Base-by-base conservation (phyloP, 2,329 filamentous ascomycete genomes). In the Hymenoscyphus infarciens region DNA sequence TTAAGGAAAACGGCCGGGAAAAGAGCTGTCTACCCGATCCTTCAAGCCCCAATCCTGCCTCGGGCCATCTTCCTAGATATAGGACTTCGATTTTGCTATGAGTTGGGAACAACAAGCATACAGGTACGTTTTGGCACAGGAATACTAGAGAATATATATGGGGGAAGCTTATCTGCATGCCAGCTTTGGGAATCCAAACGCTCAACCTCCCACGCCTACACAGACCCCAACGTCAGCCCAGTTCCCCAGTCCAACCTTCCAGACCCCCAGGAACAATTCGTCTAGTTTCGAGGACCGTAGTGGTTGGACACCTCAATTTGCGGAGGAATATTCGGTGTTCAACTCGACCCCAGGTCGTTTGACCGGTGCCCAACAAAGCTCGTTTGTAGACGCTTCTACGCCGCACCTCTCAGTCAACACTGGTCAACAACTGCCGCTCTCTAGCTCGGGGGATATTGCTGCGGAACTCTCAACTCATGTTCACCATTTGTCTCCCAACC, bases 321-420 rank as follows among this genome's bases (percentile, higher is more conserved):
- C 84, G 67, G 83, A 87, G 72, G 84, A 87, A 67, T 87, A 85
- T 70, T 86, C 84, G 66, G 83, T 87, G 70, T 87, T 87, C 77
- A 85, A 86, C 75, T 77, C 81, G n/a, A 86, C 84, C 8, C 85
- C 85, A 16, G 84, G 83, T 56, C 84, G 85, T 71, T 77, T 86
- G 61, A 78, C 68, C n/a, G 68, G 66, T 59, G 63, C 63, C 19
- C 70, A 72, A 29, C 63, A 68, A 55, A 62, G 65, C 27, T 62
- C 63, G 16, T 74, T 74, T 66, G 63, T 64, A 42, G 70, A 73
- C 29, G 62, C 64, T 27, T 65, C 65, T 42, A 71, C 70, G 25
- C 69, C 69, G 10, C 63, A 66, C 52, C 63, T 68, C 1, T 56
- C 65, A 13, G 65, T 64, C 16, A 56, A 66, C 45, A 62, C 64